Conservation (phyloP, 2,329 filamentous ascomycete species). For the Diplodia sapinea region DNA sequence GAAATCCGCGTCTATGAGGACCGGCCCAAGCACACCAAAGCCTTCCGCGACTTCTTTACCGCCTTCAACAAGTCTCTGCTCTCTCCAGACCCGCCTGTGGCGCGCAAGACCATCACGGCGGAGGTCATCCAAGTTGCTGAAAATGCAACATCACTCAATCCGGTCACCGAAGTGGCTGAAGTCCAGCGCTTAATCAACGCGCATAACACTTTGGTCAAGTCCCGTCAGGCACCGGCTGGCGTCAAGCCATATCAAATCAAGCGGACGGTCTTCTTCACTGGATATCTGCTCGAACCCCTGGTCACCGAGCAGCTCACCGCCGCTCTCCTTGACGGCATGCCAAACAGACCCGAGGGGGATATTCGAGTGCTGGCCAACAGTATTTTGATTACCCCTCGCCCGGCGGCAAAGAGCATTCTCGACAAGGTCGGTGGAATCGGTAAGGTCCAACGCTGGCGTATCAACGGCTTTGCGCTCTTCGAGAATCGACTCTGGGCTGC, state of each 20-base stretch:
- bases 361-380: constrained; percentile 85
- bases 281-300: constrained; percentile 77
- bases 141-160: constrained; percentile 73
- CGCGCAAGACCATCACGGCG: constrained; percentile 69
- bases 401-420: constrained; percentile 73
- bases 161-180: constrained; percentile 78
- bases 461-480: constrained; percentile 74
- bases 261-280: constrained; percentile 88
- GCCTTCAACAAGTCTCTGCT: constrained; percentile 72
- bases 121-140: constrained; percentile 90
- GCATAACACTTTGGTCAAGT: constrained; percentile 72
- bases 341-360: constrained; percentile 69
- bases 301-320: constrained; percentile 73
- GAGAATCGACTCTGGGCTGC: constrained; percentile 90
- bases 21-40: constrained; percentile 70
- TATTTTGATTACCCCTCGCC: constrained; percentile 84
- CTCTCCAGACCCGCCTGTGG: constrained; percentile 49
- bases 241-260: constrained; percentile 71
- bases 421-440: constrained; percentile 88
- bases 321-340: constrained; percentile 54
- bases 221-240: constrained; percentile 51
- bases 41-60: constrained; percentile 83
- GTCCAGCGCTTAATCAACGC: constrained; percentile 88
- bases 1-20: constrained; percentile 77
- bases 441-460: constrained; percentile 81